Conservation (phyloP, 257 asterid species). For the Fraxinus pennsylvanica region DNA sequence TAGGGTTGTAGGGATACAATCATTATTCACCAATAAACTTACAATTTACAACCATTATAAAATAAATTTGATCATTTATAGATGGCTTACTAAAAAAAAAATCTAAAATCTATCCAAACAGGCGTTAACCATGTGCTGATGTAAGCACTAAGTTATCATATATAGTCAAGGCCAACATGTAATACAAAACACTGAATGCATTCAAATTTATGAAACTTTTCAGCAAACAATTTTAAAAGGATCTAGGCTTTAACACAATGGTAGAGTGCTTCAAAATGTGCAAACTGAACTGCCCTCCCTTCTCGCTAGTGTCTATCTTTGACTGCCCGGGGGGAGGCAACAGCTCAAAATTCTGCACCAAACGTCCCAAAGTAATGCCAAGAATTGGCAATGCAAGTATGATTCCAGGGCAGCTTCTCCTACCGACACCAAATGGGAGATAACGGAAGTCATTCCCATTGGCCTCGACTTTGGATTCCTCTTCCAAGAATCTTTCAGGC, state of each 20-base stretch:
- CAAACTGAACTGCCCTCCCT: constrained; percentile 74
- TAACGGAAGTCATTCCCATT: constrained; percentile 74
- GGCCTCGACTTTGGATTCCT: constrained; percentile 76
- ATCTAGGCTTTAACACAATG: constrained; percentile 61
- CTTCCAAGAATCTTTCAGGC: constrained; percentile 79
- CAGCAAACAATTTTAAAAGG: constrained; percentile 15
- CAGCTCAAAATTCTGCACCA: constrained; percentile 84
- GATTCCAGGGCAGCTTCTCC: constrained; percentile 93
- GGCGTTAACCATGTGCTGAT: too few species aligned
- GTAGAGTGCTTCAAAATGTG: constrained; percentile 75
- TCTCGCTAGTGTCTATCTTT: constrained; percentile 66
- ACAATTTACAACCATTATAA: too few species aligned
- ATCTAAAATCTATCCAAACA: too few species aligned
- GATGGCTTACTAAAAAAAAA: too few species aligned
- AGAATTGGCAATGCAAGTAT: constrained; percentile 79
- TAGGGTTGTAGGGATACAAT: too few species aligned
- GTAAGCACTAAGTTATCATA: too few species aligned
- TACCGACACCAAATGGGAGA: constrained; percentile 77
- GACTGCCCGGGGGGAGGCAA: constrained; percentile 79
- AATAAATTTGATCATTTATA: too few species aligned
- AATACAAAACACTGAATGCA: too few species aligned
- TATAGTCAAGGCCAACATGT: too few species aligned
- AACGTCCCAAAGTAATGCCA: constrained; percentile 67
- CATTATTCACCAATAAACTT: too few species aligned
- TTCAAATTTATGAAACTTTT: too few species aligned